Percentiles rank a stretch among this genome's conserved stretches.
These are phyloP conservation scores for Allium cepa DNA, from an alignment of 106 monocot genomes.

Conservation along the genomic window DNA sequence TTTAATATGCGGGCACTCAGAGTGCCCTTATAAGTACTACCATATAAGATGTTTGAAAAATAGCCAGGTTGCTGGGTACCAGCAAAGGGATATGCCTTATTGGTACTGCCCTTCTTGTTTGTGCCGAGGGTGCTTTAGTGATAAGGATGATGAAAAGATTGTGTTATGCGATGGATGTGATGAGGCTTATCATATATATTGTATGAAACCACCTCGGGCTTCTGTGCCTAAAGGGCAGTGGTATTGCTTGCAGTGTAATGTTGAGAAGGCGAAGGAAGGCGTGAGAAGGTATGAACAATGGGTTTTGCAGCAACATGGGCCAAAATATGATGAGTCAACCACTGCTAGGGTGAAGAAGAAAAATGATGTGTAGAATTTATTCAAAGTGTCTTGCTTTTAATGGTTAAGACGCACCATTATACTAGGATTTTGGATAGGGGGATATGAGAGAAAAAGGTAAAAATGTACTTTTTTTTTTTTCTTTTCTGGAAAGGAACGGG, in stretches of 20 bases:
- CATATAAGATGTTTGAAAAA: slow-evolving; percentile 55
- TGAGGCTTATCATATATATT: slow-evolving; percentile 68
- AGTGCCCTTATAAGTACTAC: slow-evolving; percentile 60
- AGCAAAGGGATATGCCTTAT: slow-evolving; percentile 26
- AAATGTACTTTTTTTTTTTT: no score
- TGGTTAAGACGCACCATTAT: no score
- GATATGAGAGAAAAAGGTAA: no score
- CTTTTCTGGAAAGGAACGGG: no score
- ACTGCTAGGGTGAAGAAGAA: no score
- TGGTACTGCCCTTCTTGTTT: slow-evolving; percentile 88
- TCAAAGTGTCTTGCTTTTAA: no score
- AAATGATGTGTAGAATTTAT: no score
- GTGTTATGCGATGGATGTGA: slow-evolving; percentile 73
- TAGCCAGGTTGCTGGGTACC: slow-evolving; percentile 39
- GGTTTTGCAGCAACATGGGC: slow-evolving; percentile 31
- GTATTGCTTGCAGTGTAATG: slow-evolving; percentile 50
- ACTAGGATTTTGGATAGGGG: no score
- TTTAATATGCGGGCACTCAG: slow-evolving; percentile 46
- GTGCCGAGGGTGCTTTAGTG: slow-evolving; percentile 42
- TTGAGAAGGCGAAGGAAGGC: slow-evolving; percentile 38
- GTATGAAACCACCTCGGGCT: slow-evolving; percentile 55
- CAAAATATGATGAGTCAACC: slow-evolving; percentile 12
- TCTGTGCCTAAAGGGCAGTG: slow-evolving; percentile 50
- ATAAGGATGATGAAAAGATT: slow-evolving; percentile 56
- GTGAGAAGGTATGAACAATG: slow-evolving; percentile 49